Evolutionary conservation across 768 basidiomycete genomes (phyloP).

Genomic region (Tricholoma saponaceum): DNA sequence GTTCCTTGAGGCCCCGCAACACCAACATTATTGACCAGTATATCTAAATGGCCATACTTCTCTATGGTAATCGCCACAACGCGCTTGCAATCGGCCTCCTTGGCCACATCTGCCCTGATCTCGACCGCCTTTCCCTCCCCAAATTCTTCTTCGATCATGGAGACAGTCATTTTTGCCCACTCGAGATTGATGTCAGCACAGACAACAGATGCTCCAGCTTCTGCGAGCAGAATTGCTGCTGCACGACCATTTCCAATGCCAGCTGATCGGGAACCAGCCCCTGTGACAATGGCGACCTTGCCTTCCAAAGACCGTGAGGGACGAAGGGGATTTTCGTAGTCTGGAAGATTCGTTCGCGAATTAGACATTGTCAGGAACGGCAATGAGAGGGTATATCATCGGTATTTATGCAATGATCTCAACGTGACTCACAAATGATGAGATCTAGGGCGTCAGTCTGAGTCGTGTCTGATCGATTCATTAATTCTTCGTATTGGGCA

Average conservation of each 20-base stretch:
- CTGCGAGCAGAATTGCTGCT: conserved; percentile 37
- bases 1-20: conserved; percentile 34
- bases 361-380: neutral
- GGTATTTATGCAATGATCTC: no score
- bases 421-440: no score
- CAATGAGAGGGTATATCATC: no score
- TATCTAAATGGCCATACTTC: conserved; percentile 36
- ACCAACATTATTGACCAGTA: conserved; percentile 40
- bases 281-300: conserved; percentile 38
- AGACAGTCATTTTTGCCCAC: conserved; percentile 33
- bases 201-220: conserved; percentile 33
- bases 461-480: no score
- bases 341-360: conserved; percentile 1
- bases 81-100: conserved; percentile 29
- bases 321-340: conserved; percentile 26
- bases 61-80: conserved; percentile 30
- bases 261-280: conserved; percentile 33
- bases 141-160: conserved; percentile 36
- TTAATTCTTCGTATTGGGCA: no score
- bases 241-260: conserved; percentile 42
- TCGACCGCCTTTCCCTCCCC: conserved; percentile 28
- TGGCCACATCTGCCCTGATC: conserved; percentile 33
- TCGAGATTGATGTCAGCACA: conserved; percentile 33
- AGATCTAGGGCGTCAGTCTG: no score
- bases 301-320: conserved; percentile 29